A percentile compares a stretch with the other conserved stretches of the same genome.
Conservation (phyloP, 352 stramenopile species). For the Hyaloperonospora brassicae region DNA sequence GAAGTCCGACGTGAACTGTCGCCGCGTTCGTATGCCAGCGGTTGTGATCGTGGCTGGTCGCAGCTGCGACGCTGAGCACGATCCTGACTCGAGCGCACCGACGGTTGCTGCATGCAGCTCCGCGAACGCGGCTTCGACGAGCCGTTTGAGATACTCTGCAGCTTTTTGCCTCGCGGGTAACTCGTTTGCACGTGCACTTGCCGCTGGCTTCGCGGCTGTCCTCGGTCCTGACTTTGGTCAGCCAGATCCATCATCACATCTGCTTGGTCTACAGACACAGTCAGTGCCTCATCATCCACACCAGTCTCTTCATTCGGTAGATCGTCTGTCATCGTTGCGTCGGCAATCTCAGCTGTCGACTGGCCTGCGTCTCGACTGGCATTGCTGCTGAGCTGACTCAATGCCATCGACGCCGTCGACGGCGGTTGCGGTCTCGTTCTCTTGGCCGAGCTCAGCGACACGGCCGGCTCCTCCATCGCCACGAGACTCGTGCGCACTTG, state of each 20-base stretch:
- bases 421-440: constrained; percentile 18
- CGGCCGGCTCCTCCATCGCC: constrained; percentile 38
- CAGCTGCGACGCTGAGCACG: constrained; percentile 18
- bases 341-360: constrained; percentile 17
- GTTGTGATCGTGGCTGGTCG: constrained; percentile 14
- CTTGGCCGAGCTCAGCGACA: constrained; percentile 23
- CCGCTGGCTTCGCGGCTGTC: constrained; percentile 6
- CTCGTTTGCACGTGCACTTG: constrained; percentile 19
- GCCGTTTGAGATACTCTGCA: constrained; percentile 14
- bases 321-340: constrained; percentile 5
- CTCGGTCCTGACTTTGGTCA: constrained; percentile 18
- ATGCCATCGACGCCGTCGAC: constrained; percentile 10
- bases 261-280: neutral
- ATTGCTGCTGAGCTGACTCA: constrained; percentile 9
- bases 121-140: constrained; percentile 11
- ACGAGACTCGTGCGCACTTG: constrained; percentile 44
- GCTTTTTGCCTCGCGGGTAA: constrained; percentile 23
- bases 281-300: constrained; percentile 6
- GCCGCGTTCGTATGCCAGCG: constrained; percentile 9
- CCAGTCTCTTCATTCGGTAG: constrained; percentile 1
- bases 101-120: constrained; percentile 21
- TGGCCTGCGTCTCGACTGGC: constrained; percentile 6
- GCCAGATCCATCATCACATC: constrained; percentile 15
- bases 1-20: constrained; percentile 7
- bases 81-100: constrained; percentile 14